Evolutionary conservation across 495 filamentous ascomycete genomes (phyloP).

Genomic region (Penicillium steckii): DNA sequence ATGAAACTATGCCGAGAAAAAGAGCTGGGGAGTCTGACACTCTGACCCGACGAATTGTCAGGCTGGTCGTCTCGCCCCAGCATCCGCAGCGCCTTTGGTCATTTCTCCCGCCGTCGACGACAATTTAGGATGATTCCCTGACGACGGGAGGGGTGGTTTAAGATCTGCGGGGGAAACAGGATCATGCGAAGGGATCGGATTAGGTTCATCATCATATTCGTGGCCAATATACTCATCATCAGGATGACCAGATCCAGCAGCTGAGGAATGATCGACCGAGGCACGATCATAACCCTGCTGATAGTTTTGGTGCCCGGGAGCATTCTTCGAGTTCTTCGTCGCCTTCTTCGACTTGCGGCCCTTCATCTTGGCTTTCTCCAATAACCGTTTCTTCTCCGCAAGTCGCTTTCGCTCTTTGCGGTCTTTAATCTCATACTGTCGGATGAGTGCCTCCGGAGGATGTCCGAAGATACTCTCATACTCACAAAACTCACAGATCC

Average conservation of each 20-base stretch:
- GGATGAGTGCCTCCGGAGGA: slow-evolving; percentile 79
- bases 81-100: slow-evolving; percentile 26
- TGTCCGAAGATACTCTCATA: slow-evolving; percentile 84
- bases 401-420: slow-evolving; percentile 76
- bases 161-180: slow-evolving; percentile 34
- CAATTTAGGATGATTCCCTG: slow-evolving; percentile 26
- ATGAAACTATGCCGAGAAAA: neutral
- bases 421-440: slow-evolving; percentile 93
- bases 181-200: slow-evolving; percentile 25
- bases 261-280: slow-evolving; percentile 43
- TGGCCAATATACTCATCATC: slow-evolving; percentile 55
- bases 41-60: slow-evolving; percentile 20
- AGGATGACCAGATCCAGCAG: slow-evolving; percentile 43
- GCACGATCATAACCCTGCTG: slow-evolving; percentile 48
- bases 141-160: slow-evolving; percentile 33
- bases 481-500: slow-evolving; percentile 94
- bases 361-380: slow-evolving; percentile 96
- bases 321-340: slow-evolving; percentile 63
- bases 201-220: slow-evolving; percentile 54
- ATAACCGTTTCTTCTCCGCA: slow-evolving; percentile 76
- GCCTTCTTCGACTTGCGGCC: slow-evolving; percentile 78
- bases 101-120: slow-evolving; percentile 13
- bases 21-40: neutral
- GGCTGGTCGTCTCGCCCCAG: slow-evolving; percentile 36
- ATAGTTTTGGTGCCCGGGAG: slow-evolving; percentile 34